These are phyloP conservation scores for Termitomyces sp. DNA, from an alignment of 768 basidiomycete species.

Conservation along the genomic window DNA sequence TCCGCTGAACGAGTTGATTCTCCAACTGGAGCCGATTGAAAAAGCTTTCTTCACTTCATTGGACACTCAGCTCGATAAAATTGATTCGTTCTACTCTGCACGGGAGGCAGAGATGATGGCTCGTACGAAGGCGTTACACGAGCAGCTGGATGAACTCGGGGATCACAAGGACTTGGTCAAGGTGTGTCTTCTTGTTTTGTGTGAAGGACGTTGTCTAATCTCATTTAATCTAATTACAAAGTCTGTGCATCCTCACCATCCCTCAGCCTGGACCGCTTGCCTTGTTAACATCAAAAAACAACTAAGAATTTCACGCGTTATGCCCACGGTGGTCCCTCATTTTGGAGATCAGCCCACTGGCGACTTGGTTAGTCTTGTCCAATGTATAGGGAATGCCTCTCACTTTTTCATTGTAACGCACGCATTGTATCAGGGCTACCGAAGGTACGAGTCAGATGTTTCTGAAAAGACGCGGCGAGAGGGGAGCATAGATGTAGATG, in stretches of 20 bases:
- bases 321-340: background rate
- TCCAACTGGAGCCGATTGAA: slow-evolving; percentile 55
- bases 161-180: slow-evolving; percentile 59
- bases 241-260: slow-evolving; percentile 10
- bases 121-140: slow-evolving; percentile 42
- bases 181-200: slow-evolving; percentile 29
- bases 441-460: background rate
- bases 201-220: background rate
- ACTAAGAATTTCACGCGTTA: background rate
- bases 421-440: background rate
- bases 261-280: slow-evolving; percentile 6
- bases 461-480: background rate
- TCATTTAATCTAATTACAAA: no score
- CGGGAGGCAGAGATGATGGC: slow-evolving; percentile 58
- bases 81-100: slow-evolving; percentile 76
- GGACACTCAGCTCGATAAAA: slow-evolving; percentile 77
- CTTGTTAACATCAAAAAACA: slow-evolving; percentile 3
- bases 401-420: background rate
- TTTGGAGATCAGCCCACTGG: background rate
- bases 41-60: slow-evolving; percentile 70
- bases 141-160: slow-evolving; percentile 69
- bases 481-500: background rate
- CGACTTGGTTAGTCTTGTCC: background rate
- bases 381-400: background rate
- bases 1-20: slow-evolving; percentile 43